Evolutionary conservation across 2,329 filamentous ascomycete species (phyloP).

Genomic region (Aspergillus fructus): DNA sequence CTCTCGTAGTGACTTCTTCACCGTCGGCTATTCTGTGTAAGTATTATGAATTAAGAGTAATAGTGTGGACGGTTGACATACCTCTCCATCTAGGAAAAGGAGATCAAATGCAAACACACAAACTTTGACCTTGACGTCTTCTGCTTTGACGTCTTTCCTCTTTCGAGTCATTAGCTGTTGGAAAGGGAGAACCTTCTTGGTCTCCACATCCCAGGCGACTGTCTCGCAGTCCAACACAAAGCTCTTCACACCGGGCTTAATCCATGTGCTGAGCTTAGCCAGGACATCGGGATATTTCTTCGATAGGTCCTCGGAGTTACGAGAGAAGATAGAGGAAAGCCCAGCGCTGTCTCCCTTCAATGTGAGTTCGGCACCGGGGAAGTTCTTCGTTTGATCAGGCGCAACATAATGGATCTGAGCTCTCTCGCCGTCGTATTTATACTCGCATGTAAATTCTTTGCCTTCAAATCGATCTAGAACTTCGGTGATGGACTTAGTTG

Average conservation of each 20-base stretch:
- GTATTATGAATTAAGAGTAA: slow-evolving; percentile 1
- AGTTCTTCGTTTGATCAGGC: slow-evolving; percentile 70
- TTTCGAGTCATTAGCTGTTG: slow-evolving; percentile 98
- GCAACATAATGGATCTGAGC: slow-evolving; percentile 98
- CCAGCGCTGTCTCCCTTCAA: slow-evolving; percentile 67
- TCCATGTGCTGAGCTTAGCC: slow-evolving; percentile 81
- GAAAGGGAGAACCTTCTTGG: slow-evolving; percentile 96
- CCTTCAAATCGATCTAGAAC: slow-evolving; percentile 94
- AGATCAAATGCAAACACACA: slow-evolving; percentile 97
- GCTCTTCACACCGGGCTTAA: slow-evolving; percentile 84
- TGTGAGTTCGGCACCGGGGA: slow-evolving; percentile 61
- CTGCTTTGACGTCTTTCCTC: slow-evolving; percentile 91
- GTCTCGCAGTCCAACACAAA: slow-evolving; percentile 99
- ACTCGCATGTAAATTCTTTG: slow-evolving; percentile 96
- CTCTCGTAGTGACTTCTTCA: slow-evolving; percentile 82
- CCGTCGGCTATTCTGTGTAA: slow-evolving; percentile 58
- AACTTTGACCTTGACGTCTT: slow-evolving; percentile 94
- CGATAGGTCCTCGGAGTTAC: slow-evolving; percentile 94
- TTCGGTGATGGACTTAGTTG: slow-evolving; percentile 96
- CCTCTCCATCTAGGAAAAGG: slow-evolving; percentile 86
- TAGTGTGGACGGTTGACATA: slow-evolving; percentile 25
- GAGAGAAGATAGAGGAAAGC: slow-evolving; percentile 89
- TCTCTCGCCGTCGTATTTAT: slow-evolving; percentile 97
- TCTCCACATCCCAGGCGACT: slow-evolving; percentile 90
- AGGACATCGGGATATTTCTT: slow-evolving; percentile 98